Evolutionary conservation across 192 early-diverging fungal species (phyloP).

Genomic region (Phycomyces nitens): DNA sequence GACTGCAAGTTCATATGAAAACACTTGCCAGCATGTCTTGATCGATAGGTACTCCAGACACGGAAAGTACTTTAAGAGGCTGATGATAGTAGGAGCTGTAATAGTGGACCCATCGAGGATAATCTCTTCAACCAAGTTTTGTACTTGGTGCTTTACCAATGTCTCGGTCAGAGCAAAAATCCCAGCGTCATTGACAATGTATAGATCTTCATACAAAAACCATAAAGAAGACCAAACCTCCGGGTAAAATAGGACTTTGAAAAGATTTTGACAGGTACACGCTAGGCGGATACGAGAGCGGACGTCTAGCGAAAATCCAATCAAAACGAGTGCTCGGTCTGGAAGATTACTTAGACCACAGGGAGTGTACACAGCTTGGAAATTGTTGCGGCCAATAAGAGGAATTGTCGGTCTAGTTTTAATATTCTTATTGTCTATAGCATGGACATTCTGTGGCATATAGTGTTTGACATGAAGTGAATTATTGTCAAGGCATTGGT

Average conservation of each 20-base stretch:
- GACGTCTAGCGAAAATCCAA: not conserved
- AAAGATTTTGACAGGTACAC: not conserved
- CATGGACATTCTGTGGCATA: too few species aligned
- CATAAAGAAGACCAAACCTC: not conserved
- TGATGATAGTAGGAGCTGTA: not conserved
- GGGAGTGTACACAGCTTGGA: not conserved
- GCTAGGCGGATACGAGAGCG: not conserved
- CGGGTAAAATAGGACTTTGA: not conserved
- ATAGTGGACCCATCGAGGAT: not conserved
- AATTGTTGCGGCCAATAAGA: not conserved
- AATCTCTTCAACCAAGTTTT: not conserved
- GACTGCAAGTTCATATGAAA: not conserved
- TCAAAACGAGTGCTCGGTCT: too few species aligned
- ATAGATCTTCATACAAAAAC: not conserved
- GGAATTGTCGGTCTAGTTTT: not conserved
- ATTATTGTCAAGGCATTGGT: too few species aligned
- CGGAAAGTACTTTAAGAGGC: not conserved
- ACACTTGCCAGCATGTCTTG: not conserved
- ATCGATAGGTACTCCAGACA: not conserved
- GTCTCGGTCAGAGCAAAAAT: not conserved
- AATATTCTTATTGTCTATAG: too few species aligned
- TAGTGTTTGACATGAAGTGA: too few species aligned
- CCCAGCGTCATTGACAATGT: not conserved
- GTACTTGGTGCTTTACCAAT: not conserved
- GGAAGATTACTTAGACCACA: not conserved